These are phyloP conservation scores for Aspergillus hiratsukae DNA, from an alignment of 2,329 filamentous ascomycete genomes.

Conservation along the genomic window DNA sequence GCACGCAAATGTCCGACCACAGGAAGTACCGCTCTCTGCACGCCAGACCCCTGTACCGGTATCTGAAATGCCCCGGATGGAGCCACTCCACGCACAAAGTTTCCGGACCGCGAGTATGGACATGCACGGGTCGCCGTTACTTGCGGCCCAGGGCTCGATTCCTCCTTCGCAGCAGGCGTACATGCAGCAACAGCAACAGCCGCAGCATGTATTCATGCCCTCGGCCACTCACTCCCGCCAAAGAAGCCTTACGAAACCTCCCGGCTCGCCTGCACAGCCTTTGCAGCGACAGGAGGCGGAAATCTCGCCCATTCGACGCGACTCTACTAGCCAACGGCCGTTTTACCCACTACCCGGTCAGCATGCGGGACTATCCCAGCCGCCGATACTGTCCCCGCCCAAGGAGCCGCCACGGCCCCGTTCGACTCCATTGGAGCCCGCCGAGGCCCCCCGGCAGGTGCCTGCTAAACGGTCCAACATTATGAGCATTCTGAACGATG, in stretches of 20 bases:
- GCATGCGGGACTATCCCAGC: conserved; percentile 24
- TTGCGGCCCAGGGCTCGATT: conserved; percentile 13
- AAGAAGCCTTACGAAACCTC: conserved; percentile 30
- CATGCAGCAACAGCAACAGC: conserved; percentile 24
- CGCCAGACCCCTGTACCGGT: conserved; percentile 25
- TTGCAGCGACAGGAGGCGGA: conserved; percentile 30
- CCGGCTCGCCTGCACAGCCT: conserved; percentile 30
- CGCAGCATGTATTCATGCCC: conserved; percentile 23
- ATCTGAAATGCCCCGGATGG: conserved; percentile 32
- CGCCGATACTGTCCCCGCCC: conserved; percentile 29
- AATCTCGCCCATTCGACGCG: conserved; percentile 31
- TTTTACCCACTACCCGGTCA: conserved; percentile 29
- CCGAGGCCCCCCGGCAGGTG: conserved; percentile 38
- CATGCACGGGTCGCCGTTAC: conserved; percentile 21
- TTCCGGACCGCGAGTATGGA: conserved; percentile 17
- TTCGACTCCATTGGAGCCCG: conserved; percentile 25
- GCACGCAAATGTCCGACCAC: conserved; percentile 21
- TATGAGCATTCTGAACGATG: conserved; percentile 47
- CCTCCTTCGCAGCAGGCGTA: conserved; percentile 24
- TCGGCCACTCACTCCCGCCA: conserved; percentile 33
- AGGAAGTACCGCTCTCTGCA: conserved; percentile 27
- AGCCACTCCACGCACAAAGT: conserved; percentile 24
- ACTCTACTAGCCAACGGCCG: conserved; percentile 30
- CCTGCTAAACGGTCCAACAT: conserved; percentile 48
- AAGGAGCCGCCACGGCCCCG: conserved; percentile 34